A percentile compares a stretch with the other conserved stretches of the same genome.
phyloP scores from a whole-genome alignment of 257 asterid genomes.

The Petunia secreta region DNA sequence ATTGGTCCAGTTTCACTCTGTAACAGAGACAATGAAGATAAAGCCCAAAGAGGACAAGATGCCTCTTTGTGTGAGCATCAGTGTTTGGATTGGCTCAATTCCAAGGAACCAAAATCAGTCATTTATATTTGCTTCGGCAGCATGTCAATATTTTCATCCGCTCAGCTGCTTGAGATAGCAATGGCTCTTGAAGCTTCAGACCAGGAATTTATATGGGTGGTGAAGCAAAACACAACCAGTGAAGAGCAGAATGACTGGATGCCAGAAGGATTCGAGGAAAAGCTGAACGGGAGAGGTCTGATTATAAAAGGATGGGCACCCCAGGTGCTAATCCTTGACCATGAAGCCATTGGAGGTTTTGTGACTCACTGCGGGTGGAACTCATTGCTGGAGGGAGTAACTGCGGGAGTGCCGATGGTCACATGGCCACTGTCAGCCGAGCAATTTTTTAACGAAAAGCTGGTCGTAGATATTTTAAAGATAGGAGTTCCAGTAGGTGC shows the following conservation, averaged over 20 bases:
- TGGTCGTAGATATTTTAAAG: conserved; percentile 35
- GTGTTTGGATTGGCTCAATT: conserved; percentile 50
- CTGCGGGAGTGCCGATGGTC: conserved; percentile 52
- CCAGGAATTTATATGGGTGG: conserved; percentile 42
- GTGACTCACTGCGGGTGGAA: conserved; percentile 60
- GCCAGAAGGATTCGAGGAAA: conserved; percentile 37
- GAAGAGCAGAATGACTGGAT: conserved; percentile 19
- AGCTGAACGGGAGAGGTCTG: conserved; percentile 37
- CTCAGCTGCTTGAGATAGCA: conserved; percentile 49
- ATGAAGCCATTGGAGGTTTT: conserved; percentile 45
- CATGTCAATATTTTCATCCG: conserved; percentile 35
- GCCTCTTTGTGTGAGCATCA: conserved; percentile 3
- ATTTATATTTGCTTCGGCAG: conserved; percentile 48
- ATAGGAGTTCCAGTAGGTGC: conserved; percentile 48
- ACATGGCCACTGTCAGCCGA: conserved; percentile 56
- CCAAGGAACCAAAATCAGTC: conserved; percentile 40
- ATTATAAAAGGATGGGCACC: conserved; percentile 46
- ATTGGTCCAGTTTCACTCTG: conserved; percentile 45
- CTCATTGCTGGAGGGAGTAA: conserved; percentile 40
- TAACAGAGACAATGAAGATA: conserved; percentile 32
- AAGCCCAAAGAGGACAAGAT: conserved; percentile 31
- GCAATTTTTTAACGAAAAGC: conserved; percentile 47
- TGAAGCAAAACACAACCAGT: conserved; percentile 15
- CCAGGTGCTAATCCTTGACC: conserved; percentile 33
- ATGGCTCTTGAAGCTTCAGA: conserved; percentile 41